Evolutionary conservation across 345 rosid genomes (phyloP).

Genomic region (Physaria fendleri): DNA sequence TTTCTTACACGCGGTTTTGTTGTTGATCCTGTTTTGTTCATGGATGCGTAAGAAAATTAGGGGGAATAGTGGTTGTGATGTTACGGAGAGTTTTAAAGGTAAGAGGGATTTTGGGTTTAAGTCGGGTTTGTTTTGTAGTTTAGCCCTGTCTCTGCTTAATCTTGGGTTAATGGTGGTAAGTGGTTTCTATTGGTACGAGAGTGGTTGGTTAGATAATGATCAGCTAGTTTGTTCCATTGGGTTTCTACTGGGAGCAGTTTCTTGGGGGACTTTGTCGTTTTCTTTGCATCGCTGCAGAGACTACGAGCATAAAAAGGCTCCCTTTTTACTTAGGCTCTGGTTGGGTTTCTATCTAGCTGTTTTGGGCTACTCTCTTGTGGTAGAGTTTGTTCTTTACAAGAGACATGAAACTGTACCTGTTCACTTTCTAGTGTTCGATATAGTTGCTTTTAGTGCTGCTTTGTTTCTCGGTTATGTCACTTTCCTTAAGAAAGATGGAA

Average conservation of each 20-base stretch:
- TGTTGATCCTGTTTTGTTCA: conserved; percentile 31
- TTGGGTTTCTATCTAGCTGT: conserved; percentile 50
- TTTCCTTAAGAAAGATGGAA: conserved; percentile 30
- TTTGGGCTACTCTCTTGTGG: conserved; percentile 53
- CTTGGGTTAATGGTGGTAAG: conserved; percentile 41
- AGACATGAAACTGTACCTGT: conserved; percentile 25
- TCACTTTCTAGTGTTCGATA: conserved; percentile 36
- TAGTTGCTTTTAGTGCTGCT: conserved; percentile 32
- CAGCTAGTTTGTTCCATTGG: conserved; percentile 44
- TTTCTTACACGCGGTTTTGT: conserved; percentile 41
- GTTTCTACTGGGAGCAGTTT: conserved; percentile 41
- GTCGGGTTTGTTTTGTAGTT: conserved; percentile 42
- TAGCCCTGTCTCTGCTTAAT: conserved; percentile 48
- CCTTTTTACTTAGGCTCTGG: conserved; percentile 60
- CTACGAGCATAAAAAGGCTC: conserved; percentile 35
- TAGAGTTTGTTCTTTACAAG: conserved; percentile 42
- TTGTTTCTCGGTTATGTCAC: conserved; percentile 47
- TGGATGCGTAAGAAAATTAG: conserved; percentile 35
- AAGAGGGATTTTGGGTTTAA: conserved; percentile 29
- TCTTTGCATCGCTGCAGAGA: conserved; percentile 35
- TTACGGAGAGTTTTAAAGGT: conserved; percentile 20
- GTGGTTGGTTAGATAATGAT: conserved; percentile 47
- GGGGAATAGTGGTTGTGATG: not conserved
- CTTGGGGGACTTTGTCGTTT: conserved; percentile 54
- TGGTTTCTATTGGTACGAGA: conserved; percentile 59